phyloP scores from a whole-genome alignment of 306 rosid genomes.

The Quillaja saponaria region DNA sequence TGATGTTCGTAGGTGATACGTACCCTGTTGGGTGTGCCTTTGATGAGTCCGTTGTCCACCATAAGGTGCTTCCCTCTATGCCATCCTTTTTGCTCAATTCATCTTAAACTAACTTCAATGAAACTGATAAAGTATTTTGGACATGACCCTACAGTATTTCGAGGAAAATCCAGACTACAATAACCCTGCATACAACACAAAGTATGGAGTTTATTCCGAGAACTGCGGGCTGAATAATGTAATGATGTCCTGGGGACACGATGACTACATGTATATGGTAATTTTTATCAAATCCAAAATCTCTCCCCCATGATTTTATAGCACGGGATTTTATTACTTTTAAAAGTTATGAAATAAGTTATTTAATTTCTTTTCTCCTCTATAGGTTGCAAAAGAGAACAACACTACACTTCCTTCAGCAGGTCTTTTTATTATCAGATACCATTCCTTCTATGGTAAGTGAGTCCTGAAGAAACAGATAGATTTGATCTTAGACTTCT shows the following conservation, averaged over 20 bases:
- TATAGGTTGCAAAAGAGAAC: conserved; percentile 74
- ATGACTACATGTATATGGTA: conserved; percentile 88
- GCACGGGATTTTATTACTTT: no score
- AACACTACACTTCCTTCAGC: conserved; percentile 73
- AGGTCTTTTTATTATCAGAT: conserved; percentile 77
- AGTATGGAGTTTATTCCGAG: conserved; percentile 63
- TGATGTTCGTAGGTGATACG: conserved; percentile 60
- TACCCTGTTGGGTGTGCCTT: conserved; percentile 80
- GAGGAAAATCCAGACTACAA: conserved; percentile 58
- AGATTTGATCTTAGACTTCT: no score
- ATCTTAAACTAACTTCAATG: no score
- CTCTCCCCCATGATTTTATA: not conserved
- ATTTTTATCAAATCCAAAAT: conserved; percentile 5
- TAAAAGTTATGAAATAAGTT: no score
- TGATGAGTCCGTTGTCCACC: conserved; percentile 71
- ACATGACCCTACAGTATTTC: conserved; percentile 64
- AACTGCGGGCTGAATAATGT: conserved; percentile 74
- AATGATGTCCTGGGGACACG: conserved; percentile 93
- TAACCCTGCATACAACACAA: conserved; percentile 58
- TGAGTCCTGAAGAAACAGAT: no score
- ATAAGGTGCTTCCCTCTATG: conserved; percentile 65
- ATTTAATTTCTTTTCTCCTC: conserved; percentile 4
- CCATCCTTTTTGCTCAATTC: no score
- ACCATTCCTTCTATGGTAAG: conserved; percentile 83
- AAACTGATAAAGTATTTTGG: no score